Conservation (phyloP, 2,329 filamentous ascomycete genomes). For the Ampelomyces quisqualis region DNA sequence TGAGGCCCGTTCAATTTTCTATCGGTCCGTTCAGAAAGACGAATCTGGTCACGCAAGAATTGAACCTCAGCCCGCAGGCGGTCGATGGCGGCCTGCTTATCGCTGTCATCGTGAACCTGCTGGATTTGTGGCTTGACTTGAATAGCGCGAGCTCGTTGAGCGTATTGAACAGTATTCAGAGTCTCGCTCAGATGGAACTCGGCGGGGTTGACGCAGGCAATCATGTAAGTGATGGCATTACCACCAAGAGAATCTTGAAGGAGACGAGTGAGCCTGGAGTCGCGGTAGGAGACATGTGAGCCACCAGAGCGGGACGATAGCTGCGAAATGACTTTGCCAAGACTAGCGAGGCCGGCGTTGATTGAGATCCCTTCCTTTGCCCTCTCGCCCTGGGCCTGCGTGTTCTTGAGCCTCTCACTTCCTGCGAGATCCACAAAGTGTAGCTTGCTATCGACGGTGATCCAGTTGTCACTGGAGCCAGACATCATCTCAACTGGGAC, state of each 20-base stretch:
- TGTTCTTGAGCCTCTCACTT: conserved; percentile 96
- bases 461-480: conserved; percentile 56
- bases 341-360: conserved; percentile 89
- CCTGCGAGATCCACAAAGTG: conserved; percentile 98
- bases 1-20: conserved; percentile 58
- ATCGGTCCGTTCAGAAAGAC: conserved; percentile 71
- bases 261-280: conserved; percentile 93
- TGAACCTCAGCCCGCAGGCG: conserved; percentile 89
- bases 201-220: conserved; percentile 94
- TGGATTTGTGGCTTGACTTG: conserved; percentile 98
- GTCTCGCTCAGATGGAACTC: conserved; percentile 98
- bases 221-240: conserved; percentile 99
- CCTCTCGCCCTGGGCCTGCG: conserved; percentile 88
- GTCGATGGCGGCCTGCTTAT: conserved; percentile 92
- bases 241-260: conserved; percentile 95
- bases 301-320: conserved; percentile 85
- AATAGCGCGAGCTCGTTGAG: conserved; percentile 90
- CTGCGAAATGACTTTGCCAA: conserved; percentile 98
- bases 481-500: conserved; percentile 80
- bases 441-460: conserved; percentile 95
- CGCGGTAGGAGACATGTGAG: conserved; percentile 93
- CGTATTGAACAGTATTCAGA: conserved; percentile 93
- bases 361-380: conserved; percentile 97
- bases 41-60: conserved; percentile 91
- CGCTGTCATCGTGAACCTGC: conserved; percentile 80